Percentiles rank a stretch among this genome's conserved stretches.
These are phyloP conservation scores for Excoecaria cochinchinensis DNA, from an alignment of 345 rosid genomes.

Conservation along the genomic window DNA sequence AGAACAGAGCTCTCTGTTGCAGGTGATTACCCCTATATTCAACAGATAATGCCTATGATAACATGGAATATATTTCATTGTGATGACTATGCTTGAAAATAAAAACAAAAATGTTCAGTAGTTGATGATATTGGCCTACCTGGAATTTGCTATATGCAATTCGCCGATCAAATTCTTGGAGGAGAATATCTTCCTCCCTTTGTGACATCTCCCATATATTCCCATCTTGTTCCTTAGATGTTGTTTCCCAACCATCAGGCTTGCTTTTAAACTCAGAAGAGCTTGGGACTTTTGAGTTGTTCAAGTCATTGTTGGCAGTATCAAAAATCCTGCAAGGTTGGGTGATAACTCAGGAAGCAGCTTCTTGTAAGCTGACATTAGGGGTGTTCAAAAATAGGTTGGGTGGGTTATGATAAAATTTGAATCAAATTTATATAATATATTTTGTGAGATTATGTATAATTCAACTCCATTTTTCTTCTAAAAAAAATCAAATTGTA, in stretches of 20 bases:
- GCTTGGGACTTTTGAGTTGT: constrained; percentile 49
- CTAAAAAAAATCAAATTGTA: no score
- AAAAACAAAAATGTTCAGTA: neutral
- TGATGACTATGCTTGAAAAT: neutral
- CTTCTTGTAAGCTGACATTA: neutral
- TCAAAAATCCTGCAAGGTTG: constrained; percentile 66
- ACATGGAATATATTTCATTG: neutral
- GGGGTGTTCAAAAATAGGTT: no score
- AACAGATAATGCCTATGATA: neutral
- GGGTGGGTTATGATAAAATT: no score
- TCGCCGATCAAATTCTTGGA: constrained; percentile 92
- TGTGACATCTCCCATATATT: constrained; percentile 96
- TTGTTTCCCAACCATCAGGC: constrained; percentile 98
- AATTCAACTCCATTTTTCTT: no score
- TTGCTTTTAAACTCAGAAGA: constrained; percentile 70
- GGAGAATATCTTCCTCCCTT: constrained; percentile 92
- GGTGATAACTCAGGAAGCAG: neutral
- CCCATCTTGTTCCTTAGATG: constrained; percentile 73
- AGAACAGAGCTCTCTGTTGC: neutral
- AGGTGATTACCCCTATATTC: neutral
- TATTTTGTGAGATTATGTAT: no score
- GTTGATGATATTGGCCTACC: constrained; percentile 34
- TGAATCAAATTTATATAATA: no score
- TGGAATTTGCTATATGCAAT: constrained; percentile 86
- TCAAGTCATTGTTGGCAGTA: constrained; percentile 57